Conservation (phyloP, 371 early-diverging fungal genomes). For the Syncephalastrum racemosum region DNA sequence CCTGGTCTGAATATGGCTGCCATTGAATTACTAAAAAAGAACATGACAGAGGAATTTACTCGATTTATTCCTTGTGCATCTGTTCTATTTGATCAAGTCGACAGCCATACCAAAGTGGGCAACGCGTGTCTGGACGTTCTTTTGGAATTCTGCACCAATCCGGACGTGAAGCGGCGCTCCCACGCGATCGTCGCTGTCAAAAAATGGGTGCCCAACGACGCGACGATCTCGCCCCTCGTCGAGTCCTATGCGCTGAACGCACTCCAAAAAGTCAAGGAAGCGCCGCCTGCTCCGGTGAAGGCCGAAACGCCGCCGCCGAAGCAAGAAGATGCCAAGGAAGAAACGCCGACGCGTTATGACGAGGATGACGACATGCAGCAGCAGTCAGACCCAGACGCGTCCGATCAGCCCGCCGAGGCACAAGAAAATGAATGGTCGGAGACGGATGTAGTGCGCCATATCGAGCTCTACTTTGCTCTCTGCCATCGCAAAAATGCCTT, state of each 20-base stretch:
- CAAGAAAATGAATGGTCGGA: constrained; percentile 28
- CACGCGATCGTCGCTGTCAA: constrained; percentile 61
- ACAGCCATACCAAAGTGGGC: constrained; percentile 29
- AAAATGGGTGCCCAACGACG: constrained; percentile 64
- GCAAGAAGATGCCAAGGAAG: constrained; percentile 9
- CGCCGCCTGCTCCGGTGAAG: constrained; percentile 17
- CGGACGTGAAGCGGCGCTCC: constrained; percentile 41
- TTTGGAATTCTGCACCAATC: constrained; percentile 33
- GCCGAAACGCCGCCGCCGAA: background rate
- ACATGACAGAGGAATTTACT: constrained; percentile 32
- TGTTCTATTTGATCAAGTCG: constrained; percentile 34
- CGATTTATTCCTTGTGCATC: constrained; percentile 45
- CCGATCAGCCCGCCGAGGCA: constrained; percentile 9
- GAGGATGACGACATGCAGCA: constrained; percentile 8
- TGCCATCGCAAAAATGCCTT: constrained; percentile 42
- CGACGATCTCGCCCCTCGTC: constrained; percentile 40
- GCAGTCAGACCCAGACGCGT: constrained; percentile 1
- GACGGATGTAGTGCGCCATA: constrained; percentile 37
- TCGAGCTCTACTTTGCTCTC: constrained; percentile 43
- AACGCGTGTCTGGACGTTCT: constrained; percentile 33
- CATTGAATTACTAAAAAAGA: constrained; percentile 27
- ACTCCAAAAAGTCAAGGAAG: constrained; percentile 35
- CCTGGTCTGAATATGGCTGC: constrained; percentile 35
- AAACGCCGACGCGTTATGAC: background rate
- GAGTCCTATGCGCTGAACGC: constrained; percentile 53